Conservation (phyloP, 2,329 filamentous ascomycete genomes). For the Fusarium sp. region DNA sequence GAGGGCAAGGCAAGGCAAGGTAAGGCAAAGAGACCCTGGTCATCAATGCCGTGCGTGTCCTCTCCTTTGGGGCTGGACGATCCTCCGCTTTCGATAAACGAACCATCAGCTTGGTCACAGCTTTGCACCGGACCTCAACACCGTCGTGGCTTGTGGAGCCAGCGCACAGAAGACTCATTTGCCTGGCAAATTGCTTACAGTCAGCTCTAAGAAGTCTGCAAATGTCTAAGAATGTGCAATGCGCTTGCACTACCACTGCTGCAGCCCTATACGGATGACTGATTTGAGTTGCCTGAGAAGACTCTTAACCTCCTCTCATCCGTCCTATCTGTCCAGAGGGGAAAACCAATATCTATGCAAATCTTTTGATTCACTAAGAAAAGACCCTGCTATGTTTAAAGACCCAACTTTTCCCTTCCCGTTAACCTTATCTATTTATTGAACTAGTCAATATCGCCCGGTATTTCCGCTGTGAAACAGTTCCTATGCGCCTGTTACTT, state of each 20-base stretch:
- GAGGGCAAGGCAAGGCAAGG: neutral
- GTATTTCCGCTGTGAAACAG: constrained; percentile 32
- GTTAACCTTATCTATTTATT: constrained; percentile 31
- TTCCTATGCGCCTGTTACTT: constrained; percentile 35
- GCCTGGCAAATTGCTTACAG: constrained; percentile 14
- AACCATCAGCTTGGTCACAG: constrained; percentile 32
- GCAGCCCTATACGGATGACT: constrained; percentile 16
- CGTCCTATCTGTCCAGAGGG: constrained; percentile 12
- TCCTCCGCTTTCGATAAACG: constrained; percentile 43
- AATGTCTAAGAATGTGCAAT: constrained; percentile 23
- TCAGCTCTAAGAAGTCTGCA: constrained; percentile 2
- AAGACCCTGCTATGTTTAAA: constrained; percentile 32
- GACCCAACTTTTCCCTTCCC: constrained; percentile 36
- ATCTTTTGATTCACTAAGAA: constrained; percentile 24
- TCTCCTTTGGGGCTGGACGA: constrained; percentile 28
- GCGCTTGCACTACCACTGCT: constrained; percentile 12
- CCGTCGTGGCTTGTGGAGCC: constrained; percentile 11
- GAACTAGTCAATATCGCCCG: constrained; percentile 3
- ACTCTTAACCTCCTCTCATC: neutral
- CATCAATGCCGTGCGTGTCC: constrained; percentile 17
- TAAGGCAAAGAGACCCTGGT: constrained; percentile 6
- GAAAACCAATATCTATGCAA: constrained; percentile 18
- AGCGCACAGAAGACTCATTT: constrained; percentile 37
- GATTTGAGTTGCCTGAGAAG: neutral
- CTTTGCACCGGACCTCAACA: constrained; percentile 9